Base-by-base conservation (phyloP, 208 protist genomes). In the Acanthamoeba healyi region DNA sequence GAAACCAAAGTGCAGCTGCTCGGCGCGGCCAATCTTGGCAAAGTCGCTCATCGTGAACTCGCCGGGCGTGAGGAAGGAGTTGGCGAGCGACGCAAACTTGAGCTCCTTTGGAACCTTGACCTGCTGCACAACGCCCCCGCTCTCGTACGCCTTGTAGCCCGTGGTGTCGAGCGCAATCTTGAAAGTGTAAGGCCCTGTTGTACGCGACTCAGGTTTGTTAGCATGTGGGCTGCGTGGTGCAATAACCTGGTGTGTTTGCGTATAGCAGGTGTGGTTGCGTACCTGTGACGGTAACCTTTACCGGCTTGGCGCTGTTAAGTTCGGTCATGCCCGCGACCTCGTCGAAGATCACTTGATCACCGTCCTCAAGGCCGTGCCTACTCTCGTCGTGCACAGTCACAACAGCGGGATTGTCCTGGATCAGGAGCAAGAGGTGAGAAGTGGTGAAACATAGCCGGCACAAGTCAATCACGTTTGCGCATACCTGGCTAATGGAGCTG, bases 81-180 rank as follows among this genome's bases (percentile, higher is more conserved):
- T 79, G 12, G 67, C 49, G 77, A 94, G 49, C 3, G 49, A 56
- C 1, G 49, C 22, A 19, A 22, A 19, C 15, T 7, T 7, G 40
- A 9, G 84, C 14, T 4, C 72, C 12, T 95, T 86, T 22, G 97
- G 84, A 74, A 96, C 97, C 96, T 99, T 99, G 10, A 98, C 98
- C 15, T 98, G 98, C 94, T 98, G 98, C 46, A 99, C 95, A 96
- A 99, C 98, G 67, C 98, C 97, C 36, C 95, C 86, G 17, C 82
- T 58, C 10, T 56, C 58, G 54, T 97, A 97, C 6, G 14, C 6
- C 19, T 54, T 12, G 56, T 94, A 95, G 26, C 24, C 22, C 34
- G 92, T 67, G 22, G 87, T 96, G 74, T 97, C 94, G 32, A 22
- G 42, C 51, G 51, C 94, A 34, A 98, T 96, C 36, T 61, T 92